phyloP scores from a whole-genome alignment of 2,329 filamentous ascomycete genomes.

The Helotiales sp. region DNA sequence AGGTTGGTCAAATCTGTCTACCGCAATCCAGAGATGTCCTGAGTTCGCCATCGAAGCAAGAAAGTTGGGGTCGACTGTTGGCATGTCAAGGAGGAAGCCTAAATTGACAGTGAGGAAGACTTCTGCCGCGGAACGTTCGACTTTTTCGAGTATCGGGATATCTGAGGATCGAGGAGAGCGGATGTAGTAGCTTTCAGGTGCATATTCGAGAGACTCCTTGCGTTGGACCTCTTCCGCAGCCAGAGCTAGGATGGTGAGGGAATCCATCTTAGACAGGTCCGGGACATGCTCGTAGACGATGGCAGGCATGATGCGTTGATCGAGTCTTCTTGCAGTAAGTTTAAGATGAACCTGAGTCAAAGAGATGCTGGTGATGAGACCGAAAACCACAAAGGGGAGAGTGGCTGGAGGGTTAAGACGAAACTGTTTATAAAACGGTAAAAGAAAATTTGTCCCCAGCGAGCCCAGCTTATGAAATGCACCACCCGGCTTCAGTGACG shows the following conservation, averaged over 20 bases:
- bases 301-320: neutral
- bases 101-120: constrained; percentile 28
- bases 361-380: too few relatives aligned
- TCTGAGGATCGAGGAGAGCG: constrained; percentile 29
- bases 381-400: neutral
- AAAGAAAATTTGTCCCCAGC: neutral
- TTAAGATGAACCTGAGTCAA: too few relatives aligned
- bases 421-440: neutral
- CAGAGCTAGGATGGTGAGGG: constrained; percentile 30
- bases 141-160: constrained; percentile 29
- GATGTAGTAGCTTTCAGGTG: constrained; percentile 21
- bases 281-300: neutral
- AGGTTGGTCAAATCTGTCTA: constrained; percentile 28
- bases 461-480: neutral
- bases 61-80: constrained; percentile 24
- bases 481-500: neutral
- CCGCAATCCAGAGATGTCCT: constrained; percentile 33
- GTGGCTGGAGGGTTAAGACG: neutral
- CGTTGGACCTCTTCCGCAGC: constrained; percentile 30
- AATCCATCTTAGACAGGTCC: constrained; percentile 22
- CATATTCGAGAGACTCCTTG: constrained; percentile 23
- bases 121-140: constrained; percentile 33
- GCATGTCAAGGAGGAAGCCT: constrained; percentile 23
- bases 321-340: neutral
- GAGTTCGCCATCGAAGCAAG: constrained; percentile 25